Conservation (phyloP, 495 filamentous ascomycete species). For the Neurospora discreta region DNA sequence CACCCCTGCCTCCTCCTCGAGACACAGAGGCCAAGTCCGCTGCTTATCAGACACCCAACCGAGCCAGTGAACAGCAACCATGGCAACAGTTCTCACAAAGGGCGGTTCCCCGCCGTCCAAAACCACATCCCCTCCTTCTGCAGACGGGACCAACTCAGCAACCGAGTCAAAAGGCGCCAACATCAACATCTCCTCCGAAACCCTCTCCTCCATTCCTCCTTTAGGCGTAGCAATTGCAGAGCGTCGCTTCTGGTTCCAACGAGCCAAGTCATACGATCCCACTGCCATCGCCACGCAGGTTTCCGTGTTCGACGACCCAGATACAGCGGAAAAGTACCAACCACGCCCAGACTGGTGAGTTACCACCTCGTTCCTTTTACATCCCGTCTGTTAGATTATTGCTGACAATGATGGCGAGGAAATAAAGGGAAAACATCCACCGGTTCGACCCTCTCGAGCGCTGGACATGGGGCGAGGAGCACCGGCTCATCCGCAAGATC, state of each 20-base stretch:
- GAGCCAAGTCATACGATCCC: slow-evolving; percentile 30
- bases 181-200: slow-evolving; percentile 7
- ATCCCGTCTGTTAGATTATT: background rate
- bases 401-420: background rate
- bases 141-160: background rate
- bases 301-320: slow-evolving; percentile 34
- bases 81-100: slow-evolving; percentile 14
- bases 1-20: background rate
- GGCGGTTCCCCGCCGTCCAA: background rate
- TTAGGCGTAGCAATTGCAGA: slow-evolving; percentile 27
- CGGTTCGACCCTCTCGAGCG: slow-evolving; percentile 29
- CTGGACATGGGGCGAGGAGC: slow-evolving; percentile 35
- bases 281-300: slow-evolving; percentile 47
- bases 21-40: background rate
- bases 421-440: slow-evolving; percentile 34
- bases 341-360: slow-evolving; percentile 28
- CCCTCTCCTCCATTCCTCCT: slow-evolving; percentile 17
- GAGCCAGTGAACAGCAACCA: background rate
- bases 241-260: slow-evolving; percentile 36
- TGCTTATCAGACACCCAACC: background rate
- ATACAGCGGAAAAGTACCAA: slow-evolving; percentile 24
- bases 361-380: no score
- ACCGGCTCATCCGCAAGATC: slow-evolving; percentile 26
- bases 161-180: slow-evolving; percentile 2
- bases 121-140: background rate